phyloP scores from a whole-genome alignment of 2,329 filamentous ascomycete species.

The Fusarium bulbicola region DNA sequence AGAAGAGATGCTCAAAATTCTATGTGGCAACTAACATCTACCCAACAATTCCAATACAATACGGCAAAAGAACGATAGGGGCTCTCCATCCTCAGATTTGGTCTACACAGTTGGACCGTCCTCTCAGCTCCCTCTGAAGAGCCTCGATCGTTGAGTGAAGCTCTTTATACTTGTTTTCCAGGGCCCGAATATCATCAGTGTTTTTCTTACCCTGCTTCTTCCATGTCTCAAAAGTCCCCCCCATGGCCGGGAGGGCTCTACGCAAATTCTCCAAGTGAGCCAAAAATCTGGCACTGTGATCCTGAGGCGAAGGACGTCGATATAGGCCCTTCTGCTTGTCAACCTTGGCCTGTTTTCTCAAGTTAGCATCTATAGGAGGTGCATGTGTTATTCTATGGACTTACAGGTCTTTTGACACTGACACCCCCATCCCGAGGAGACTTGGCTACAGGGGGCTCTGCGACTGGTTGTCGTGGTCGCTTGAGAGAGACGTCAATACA shows the following conservation, averaged over 20 bases:
- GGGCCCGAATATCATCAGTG: neutral
- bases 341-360: neutral
- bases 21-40: neutral
- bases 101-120: neutral
- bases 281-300: neutral
- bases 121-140: neutral
- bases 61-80: neutral
- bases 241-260: neutral
- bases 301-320: neutral
- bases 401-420: neutral
- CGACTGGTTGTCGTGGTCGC: too few species aligned
- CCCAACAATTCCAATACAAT: too few species aligned
- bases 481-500: neutral
- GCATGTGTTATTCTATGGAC: neutral
- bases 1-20: neutral
- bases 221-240: neutral
- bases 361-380: neutral
- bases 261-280: neutral
- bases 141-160: neutral
- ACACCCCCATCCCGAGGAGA: too few species aligned
- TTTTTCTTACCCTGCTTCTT: neutral
- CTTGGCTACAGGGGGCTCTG: neutral
- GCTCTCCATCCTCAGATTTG: neutral
- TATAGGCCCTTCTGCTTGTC: neutral
- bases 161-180: neutral